Percentiles rank a stretch among this genome's conserved stretches.
phyloP scores from a whole-genome alignment of 495 filamentous ascomycete genomes.

The Xylaria cubensis region DNA sequence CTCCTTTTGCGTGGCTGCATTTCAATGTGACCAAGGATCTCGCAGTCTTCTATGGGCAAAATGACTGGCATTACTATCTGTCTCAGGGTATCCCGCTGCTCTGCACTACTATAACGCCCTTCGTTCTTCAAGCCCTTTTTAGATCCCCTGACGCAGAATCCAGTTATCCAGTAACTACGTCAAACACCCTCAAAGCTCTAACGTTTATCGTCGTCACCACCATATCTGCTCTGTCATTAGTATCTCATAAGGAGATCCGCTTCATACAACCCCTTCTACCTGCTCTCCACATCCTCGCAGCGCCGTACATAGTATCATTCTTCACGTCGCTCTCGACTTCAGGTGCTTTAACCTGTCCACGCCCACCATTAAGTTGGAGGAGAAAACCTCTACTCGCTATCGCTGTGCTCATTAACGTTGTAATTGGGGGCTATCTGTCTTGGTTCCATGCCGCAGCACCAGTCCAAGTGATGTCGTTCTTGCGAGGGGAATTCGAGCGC shows the following conservation, averaged over 20 bases:
- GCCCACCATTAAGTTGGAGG: slow-evolving; percentile 41
- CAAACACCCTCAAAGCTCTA: slow-evolving; percentile 62
- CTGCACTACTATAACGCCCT: slow-evolving; percentile 82
- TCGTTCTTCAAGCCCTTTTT: slow-evolving; percentile 71
- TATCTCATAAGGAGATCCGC: slow-evolving; percentile 96
- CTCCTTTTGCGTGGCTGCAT: slow-evolving; percentile 84
- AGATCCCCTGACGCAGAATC: slow-evolving; percentile 46
- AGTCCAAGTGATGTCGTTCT: slow-evolving; percentile 71
- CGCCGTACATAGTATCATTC: slow-evolving; percentile 68
- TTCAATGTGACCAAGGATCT: slow-evolving; percentile 90
- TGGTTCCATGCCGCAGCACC: slow-evolving; percentile 80
- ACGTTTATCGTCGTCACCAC: slow-evolving; percentile 66
- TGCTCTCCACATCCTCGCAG: slow-evolving; percentile 79
- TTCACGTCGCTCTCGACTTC: slow-evolving; percentile 54
- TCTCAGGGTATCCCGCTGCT: slow-evolving; percentile 89
- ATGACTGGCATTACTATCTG: slow-evolving; percentile 91
- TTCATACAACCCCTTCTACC: slow-evolving; percentile 96
- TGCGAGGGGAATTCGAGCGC: slow-evolving; percentile 72
- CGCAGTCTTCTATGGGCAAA: slow-evolving; percentile 90
- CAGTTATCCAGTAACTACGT: slow-evolving; percentile 42
- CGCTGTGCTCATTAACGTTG: slow-evolving; percentile 69
- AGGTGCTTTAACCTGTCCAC: slow-evolving; percentile 21
- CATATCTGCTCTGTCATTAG: slow-evolving; percentile 69
- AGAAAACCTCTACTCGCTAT: slow-evolving; percentile 62
- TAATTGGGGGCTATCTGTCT: slow-evolving; percentile 76